Evolutionary conservation across 2,329 filamentous ascomycete species (phyloP).

Genomic region (Whalleya microplaca): DNA sequence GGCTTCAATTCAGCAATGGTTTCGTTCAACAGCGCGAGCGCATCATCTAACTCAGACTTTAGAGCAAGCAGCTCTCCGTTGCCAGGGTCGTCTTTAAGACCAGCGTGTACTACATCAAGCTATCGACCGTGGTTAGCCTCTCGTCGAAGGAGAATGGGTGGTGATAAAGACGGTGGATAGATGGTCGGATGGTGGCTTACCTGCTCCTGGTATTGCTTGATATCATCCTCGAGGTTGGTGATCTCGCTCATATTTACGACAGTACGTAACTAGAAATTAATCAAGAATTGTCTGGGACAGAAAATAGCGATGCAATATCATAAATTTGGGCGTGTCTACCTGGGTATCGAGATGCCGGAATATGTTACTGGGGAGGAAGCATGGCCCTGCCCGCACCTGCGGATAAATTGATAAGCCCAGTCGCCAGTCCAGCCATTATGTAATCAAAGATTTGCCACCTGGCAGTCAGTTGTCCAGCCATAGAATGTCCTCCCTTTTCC

Average conservation of each 20-base stretch:
- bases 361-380: not conserved
- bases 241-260: slow-evolving; percentile 45
- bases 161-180: not conserved
- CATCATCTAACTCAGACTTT: slow-evolving; percentile 78
- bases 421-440: not conserved
- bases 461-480: not conserved
- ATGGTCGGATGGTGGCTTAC: slow-evolving; percentile 39
- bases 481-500: not conserved
- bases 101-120: slow-evolving; percentile 77
- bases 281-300: not conserved
- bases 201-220: slow-evolving; percentile 60
- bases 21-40: slow-evolving; percentile 78
- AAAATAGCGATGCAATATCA: not conserved
- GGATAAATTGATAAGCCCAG: not conserved
- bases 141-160: not conserved
- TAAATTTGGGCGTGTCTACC: not conserved
- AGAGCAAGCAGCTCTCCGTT: slow-evolving; percentile 78
- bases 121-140: slow-evolving; percentile 40
- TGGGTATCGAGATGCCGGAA: not conserved
- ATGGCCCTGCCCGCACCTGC: not conserved
- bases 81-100: slow-evolving; percentile 78
- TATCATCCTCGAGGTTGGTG: slow-evolving; percentile 54
- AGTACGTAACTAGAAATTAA: not conserved
- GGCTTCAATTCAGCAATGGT: slow-evolving; percentile 81
- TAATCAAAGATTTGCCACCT: not conserved